Conservation (phyloP, 2,329 filamentous ascomycete species). For the Apiospora koreana region DNA sequence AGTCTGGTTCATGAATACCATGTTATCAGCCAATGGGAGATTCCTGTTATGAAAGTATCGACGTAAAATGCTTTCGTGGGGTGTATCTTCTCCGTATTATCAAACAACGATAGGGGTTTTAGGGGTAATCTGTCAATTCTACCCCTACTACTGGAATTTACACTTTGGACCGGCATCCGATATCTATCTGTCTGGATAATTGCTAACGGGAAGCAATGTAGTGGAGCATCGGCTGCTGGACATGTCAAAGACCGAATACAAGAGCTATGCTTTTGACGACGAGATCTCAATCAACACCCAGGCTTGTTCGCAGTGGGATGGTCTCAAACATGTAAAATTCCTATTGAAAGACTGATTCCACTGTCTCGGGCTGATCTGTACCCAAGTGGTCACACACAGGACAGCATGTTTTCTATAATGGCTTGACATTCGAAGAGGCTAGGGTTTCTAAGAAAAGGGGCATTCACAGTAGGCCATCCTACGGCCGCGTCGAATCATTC, state of each 20-base stretch:
- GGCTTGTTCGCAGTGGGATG: slow-evolving; percentile 19
- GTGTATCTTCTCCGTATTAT: background rate
- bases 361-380: background rate
- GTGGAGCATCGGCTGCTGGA: background rate
- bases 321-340: background rate
- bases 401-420: background rate
- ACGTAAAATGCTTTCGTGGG: background rate
- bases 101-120: background rate
- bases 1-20: background rate
- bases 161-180: background rate
- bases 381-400: background rate
- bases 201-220: background rate
- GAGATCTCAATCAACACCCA: slow-evolving; percentile 24
- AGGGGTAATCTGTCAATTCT: background rate
- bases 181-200: background rate
- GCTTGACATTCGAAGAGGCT: background rate
- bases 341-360: background rate
- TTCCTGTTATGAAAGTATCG: too few species aligned
- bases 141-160: background rate
- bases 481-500: slow-evolving; percentile 16
- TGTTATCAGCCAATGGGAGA: too few species aligned
- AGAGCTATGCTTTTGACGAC: background rate
- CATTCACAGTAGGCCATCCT: slow-evolving; percentile 19
- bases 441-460: background rate
- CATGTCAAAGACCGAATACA: background rate